These are phyloP conservation scores for Trichophyton simii DNA, from an alignment of 2,329 filamentous ascomycete genomes.

Conservation along the genomic window DNA sequence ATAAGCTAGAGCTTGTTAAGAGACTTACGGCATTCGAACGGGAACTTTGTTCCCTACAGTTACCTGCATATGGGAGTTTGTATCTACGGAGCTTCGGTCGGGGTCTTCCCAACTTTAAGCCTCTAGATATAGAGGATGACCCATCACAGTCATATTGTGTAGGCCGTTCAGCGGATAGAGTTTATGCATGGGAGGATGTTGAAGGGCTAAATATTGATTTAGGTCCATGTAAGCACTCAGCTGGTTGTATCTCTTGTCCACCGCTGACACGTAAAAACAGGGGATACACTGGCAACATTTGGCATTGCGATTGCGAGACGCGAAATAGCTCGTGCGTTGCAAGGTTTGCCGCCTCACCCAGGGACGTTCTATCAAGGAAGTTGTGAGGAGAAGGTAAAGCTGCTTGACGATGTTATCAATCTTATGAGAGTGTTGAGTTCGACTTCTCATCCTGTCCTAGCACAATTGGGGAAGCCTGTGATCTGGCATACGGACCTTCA, in stretches of 20 bases:
- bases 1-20: slow-evolving; percentile 17
- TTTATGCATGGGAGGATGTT: neutral
- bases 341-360: neutral
- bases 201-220: neutral
- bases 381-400: neutral
- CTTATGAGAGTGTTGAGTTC: neutral
- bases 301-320: slow-evolving; percentile 5
- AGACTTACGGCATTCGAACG: slow-evolving; percentile 15
- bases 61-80: slow-evolving; percentile 18
- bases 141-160: slow-evolving; percentile 1
- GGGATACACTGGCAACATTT: neutral
- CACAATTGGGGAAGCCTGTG: neutral
- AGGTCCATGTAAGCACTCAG: neutral
- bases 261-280: neutral
- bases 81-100: slow-evolving; percentile 18
- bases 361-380: slow-evolving; percentile 5
- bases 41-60: slow-evolving; percentile 14
- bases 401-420: neutral
- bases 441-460: neutral
- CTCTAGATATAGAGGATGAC: slow-evolving; percentile 17
- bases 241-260: neutral
- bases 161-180: neutral
- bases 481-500: slow-evolving; percentile 33
- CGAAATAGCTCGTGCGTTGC: neutral
- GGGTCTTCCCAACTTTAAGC: slow-evolving; percentile 12